phyloP scores from a whole-genome alignment of 768 basidiomycete species.

The Mrakia hoshinonis region DNA sequence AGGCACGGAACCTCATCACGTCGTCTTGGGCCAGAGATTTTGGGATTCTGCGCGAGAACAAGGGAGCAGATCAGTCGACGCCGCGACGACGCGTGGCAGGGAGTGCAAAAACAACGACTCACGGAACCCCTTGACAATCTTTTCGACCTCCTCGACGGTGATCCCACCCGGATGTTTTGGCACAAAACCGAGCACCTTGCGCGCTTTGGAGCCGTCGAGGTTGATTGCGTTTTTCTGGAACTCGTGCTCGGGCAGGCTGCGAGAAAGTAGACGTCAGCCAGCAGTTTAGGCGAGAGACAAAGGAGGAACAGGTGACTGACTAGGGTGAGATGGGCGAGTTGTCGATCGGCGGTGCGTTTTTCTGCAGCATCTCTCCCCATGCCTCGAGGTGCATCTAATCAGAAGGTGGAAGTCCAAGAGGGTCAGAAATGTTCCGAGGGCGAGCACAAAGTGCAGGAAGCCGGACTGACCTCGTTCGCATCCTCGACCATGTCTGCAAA shows the following conservation, averaged over 20 bases:
- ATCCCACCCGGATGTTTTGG: background rate
- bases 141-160: conserved; percentile 17
- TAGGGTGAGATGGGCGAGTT: conserved; percentile 69
- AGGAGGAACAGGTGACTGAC: conserved; percentile 47
- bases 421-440: no score
- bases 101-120: background rate
- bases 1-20: no score
- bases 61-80: background rate
- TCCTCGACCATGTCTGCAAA: conserved; percentile 26
- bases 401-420: no score
- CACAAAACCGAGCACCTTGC: conserved; percentile 1
- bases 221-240: conserved; percentile 26
- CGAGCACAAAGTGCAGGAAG: no score
- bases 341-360: conserved; percentile 59
- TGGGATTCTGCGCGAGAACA: no score
- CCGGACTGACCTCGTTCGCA: no score
- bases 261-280: background rate
- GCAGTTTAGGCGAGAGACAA: background rate
- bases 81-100: background rate
- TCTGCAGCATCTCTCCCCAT: conserved; percentile 73
- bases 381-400: conserved; percentile 40
- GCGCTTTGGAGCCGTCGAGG: conserved; percentile 20
- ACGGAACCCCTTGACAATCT: conserved; percentile 19
- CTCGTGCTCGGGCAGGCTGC: conserved; percentile 14
- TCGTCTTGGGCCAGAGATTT: conserved; percentile 13